These are phyloP conservation scores for Globisporangium iwayamae DNA, from an alignment of 352 stramenopile genomes.

Conservation along the genomic window DNA sequence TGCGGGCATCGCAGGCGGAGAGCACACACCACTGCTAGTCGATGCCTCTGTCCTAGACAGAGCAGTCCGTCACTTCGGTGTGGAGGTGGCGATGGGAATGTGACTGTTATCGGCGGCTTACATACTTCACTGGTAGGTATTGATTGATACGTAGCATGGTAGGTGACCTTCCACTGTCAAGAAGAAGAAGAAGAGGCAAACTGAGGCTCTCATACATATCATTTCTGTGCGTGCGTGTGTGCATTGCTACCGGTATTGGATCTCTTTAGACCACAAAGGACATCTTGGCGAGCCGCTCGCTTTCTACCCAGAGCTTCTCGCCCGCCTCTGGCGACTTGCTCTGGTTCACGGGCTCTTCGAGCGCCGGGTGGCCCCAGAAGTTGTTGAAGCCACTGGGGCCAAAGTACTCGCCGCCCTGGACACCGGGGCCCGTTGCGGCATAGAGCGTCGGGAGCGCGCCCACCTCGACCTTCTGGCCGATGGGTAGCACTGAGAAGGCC, in stretches of 20 bases:
- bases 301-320: conserved; percentile 34
- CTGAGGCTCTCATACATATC: not conserved
- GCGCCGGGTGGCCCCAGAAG: conserved; percentile 31
- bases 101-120: too few species aligned
- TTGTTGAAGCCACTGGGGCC: conserved; percentile 24
- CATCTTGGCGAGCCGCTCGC: conserved; percentile 34
- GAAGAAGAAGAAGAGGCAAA: too few species aligned
- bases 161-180: too few species aligned
- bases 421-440: conserved; percentile 26
- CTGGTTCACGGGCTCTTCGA: conserved; percentile 25
- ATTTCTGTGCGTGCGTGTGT: not conserved
- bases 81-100: too few species aligned
- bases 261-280: conserved; percentile 23
- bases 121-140: too few species aligned
- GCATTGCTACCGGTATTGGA: not conserved
- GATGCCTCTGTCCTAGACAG: too few species aligned
- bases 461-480: conserved; percentile 39
- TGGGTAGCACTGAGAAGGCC: conserved; percentile 26
- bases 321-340: conserved; percentile 30
- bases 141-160: too few species aligned
- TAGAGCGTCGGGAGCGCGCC: conserved; percentile 42
- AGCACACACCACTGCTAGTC: too few species aligned
- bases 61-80: too few species aligned
- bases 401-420: conserved; percentile 31
- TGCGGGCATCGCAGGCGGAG: too few species aligned